Evolutionary conservation across 768 basidiomycete species (phyloP), one percentile per base, ranked within the genome.

Genomic region (Termitomyces eurrhizus): DNA sequence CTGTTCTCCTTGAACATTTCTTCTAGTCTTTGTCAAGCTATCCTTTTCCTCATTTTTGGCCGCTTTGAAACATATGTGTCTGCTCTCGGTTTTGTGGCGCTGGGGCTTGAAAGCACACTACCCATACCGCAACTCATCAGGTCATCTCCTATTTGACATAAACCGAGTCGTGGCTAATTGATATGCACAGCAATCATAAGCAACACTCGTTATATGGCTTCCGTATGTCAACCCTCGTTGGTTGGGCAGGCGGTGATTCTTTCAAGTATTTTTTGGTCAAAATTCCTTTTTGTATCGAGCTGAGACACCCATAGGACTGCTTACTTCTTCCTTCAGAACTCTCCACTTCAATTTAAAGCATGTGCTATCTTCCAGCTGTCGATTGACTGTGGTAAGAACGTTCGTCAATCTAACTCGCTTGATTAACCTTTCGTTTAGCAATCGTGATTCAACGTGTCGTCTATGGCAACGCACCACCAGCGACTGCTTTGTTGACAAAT

Each of bases 291-390:
- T 36, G 44, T 44, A 16, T 14, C 14, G 29, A 18, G 13, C 60
- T 56, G 32, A 39, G 33, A 53, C 8, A 35, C 56, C 9, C 45
- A 46, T 66, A 94, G 92, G 70, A 85, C 88, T 12, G 79, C 80
- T 3, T 94, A 94, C 69, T 94, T 93, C 73, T 93, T 94, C 74
- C 63, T 86, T 52, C 82, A 89, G 68, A 70, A 77, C 13, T 87
- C 87, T 0, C 88, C 90, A 1, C 67, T 94, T 53, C 92, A 91
- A 66, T 94, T 94, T 79, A 87, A 89, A 71, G 83, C 84, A 44
- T 93, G 92, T 65, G 87, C 90, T 5, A 79, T 93, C 60, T 93
- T 93, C 69, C 93, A 94, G 69, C 73, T 94, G 49, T 89, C 89
- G 1, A 74, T 93, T 45, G 92, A 94, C 73, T 68, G 82, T 63